Evolutionary conservation across 257 asterid genomes (phyloP), one percentile per base, ranked within the genome.

Genomic region (Echites panduratus): DNA sequence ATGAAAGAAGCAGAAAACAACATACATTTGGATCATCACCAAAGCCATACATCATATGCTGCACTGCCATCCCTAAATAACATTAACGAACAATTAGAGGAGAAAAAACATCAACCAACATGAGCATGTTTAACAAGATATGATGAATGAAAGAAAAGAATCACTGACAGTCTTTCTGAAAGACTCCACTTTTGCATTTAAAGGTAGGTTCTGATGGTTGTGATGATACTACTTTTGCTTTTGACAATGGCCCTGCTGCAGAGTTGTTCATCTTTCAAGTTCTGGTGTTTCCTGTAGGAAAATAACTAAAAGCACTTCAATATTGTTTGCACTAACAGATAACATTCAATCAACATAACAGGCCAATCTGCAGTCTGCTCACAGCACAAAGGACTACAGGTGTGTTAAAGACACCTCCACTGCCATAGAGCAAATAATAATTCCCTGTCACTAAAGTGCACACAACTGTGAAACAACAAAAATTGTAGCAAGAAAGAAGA

Each of bases 21-120:
- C 93, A 26, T 85, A 94, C 97, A 72, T 92, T 91, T 74, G 79
- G 78, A 72, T 89, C 99, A 83, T 94, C 97, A 2, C 96, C 97
- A 7, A 87, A 91, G 73, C 99, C 99, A 76, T 88, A 90, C 97
- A 94, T 91, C 98, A 94, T 94, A 77, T 86, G 97, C 79, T 94
- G 96, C 87, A 94, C 96, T 94, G 93, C 69, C 29, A 68, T 75
- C 75, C 20, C 20, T 77, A 78, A 74, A 50, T 49, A 47, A 67
- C 78, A 73, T n/a, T 49, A 74, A 53, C 69, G 52, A 66, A 44
- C 40, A 52, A 13, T 32, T 9, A 8, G 68, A 66, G 1, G 35
- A 48, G 19, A 5, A 66, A n/a, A n/a, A n/a, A n/a, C n/a, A 49
- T 1, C 1, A 44, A 27, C 26, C 24, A 63, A 49, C 22, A 66